Percentiles rank a stretch among this genome's conserved stretches.
Evolutionary conservation across 306 rosid genomes (phyloP).

Genomic region (Chamaecrista fasciculata): DNA sequence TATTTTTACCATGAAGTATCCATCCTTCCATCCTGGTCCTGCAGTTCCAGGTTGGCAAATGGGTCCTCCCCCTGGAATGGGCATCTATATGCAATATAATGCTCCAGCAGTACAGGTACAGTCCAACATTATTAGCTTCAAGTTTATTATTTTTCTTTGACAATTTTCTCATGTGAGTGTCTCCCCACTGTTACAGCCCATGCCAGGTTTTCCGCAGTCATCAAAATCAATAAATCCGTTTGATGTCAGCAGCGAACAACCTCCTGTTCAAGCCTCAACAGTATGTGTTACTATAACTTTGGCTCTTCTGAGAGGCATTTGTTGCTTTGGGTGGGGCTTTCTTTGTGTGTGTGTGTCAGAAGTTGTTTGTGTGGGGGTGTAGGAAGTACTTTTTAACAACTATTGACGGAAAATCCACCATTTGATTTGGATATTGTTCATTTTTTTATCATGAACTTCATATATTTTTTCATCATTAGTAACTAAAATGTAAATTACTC

Average conservation of each 20-base stretch:
- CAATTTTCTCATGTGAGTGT: constrained; percentile 30
- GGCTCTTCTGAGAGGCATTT: not conserved
- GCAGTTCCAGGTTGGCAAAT: constrained; percentile 75
- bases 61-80: constrained; percentile 71
- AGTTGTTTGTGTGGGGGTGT: too few relatives aligned
- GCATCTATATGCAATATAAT: constrained; percentile 58
- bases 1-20: constrained; percentile 56
- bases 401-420: constrained; percentile 11
- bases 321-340: not conserved
- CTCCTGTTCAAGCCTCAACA: constrained; percentile 52
- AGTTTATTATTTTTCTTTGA: constrained; percentile 23
- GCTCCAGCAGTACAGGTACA: constrained; percentile 52
- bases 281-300: constrained; percentile 40
- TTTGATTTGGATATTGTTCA: not conserved
- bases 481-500: not conserved
- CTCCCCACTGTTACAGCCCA: constrained; percentile 54
- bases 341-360: too few relatives aligned
- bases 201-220: constrained; percentile 52
- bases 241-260: constrained; percentile 54
- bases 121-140: constrained; percentile 23
- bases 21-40: constrained; percentile 58
- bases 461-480: not conserved
- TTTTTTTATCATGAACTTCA: not conserved
- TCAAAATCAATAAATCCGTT: constrained; percentile 78
- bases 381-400: not conserved